A percentile compares a stretch with the other conserved stretches of the same genome.
Conservation (phyloP, 192 early-diverging fungal species). For the Entophlyctis luteolus region DNA sequence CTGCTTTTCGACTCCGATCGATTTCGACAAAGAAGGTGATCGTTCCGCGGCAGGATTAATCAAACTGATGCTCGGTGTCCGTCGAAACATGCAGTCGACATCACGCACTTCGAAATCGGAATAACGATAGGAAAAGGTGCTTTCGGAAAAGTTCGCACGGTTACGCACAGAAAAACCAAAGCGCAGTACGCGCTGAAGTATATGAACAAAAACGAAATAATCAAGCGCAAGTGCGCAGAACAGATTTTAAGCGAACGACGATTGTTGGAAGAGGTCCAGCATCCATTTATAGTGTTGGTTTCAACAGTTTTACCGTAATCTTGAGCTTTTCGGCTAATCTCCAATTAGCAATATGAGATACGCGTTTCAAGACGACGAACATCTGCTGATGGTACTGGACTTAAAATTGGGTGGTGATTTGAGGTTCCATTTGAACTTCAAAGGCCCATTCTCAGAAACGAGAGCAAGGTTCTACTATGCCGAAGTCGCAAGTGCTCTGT, state of each 20-base stretch:
- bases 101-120: conserved; percentile 85
- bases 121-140: conserved; percentile 90
- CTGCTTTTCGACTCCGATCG: conserved; percentile 60
- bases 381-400: conserved; percentile 62
- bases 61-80: neutral
- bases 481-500: conserved; percentile 42
- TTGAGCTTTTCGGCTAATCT: neutral
- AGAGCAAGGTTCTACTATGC: conserved; percentile 41
- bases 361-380: conserved; percentile 63
- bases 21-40: conserved; percentile 67
- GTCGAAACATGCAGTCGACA: conserved; percentile 52
- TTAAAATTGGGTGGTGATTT: conserved; percentile 58
- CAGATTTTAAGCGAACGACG: conserved; percentile 87
- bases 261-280: conserved; percentile 79
- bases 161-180: conserved; percentile 76
- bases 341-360: conserved; percentile 49
- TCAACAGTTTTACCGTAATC: neutral
- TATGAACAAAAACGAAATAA: conserved; percentile 94
- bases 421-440: conserved; percentile 49
- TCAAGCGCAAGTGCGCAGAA: conserved; percentile 71
- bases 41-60: neutral
- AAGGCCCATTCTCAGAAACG: conserved; percentile 41
- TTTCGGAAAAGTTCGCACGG: conserved; percentile 91
- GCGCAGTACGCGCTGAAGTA: conserved; percentile 88
- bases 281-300: conserved; percentile 66